Evolutionary conservation across 805 yeast genomes (phyloP), one percentile per base, ranked within the genome.

Genomic region (Metschnikowia gelsemii): DNA sequence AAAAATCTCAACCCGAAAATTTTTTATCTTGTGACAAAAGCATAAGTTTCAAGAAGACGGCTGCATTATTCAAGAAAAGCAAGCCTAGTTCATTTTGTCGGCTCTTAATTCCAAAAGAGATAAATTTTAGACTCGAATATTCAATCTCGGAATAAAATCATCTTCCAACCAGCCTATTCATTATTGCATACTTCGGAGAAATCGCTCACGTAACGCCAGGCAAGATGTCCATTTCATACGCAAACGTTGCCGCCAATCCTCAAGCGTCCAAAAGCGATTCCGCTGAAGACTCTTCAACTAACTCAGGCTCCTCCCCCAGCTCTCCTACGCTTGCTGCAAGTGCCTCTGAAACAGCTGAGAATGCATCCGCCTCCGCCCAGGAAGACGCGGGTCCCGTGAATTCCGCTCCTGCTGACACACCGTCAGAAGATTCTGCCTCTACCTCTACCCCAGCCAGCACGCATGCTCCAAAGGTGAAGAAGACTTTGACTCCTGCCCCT

Each of bases 401-500:
- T 20, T 19, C 48, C 26, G 17, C 35, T 11, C 16, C 50, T 20
- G 40, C 11, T 19, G 42, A 28, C 8, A 16, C 35, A 13, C 32
- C 46, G 21, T 32, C 43, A 14, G 37, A 35, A 12, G 33, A 34
- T 8, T 32, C 45, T 14, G 18, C 46, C 18, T 24, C 40, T 13
- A 32, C 38, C 30, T 42, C 47, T 28, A 44, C 45, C 18, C 23
- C 30, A n/a, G 39, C 30, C 18, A 5, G 17, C 14, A 24, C 47
- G 5, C 41, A 51, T 22, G 25, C 31, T 13, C 40, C 47, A 14
- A 42, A 32, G 35, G 60, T 57, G 35, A 64, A 64, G 53, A 67
- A 66, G 43, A 42, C 54, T 5, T 63, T 70, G 52, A 70, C 72
- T 5, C 74, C 75, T 4, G 75, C 75, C 8, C 75, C 75, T 1